A percentile compares a stretch with the other conserved stretches of the same genome.
Evolutionary conservation across 2,329 filamentous ascomycete species (phyloP).

Genomic region (Chalaropsis ovoidea): DNA sequence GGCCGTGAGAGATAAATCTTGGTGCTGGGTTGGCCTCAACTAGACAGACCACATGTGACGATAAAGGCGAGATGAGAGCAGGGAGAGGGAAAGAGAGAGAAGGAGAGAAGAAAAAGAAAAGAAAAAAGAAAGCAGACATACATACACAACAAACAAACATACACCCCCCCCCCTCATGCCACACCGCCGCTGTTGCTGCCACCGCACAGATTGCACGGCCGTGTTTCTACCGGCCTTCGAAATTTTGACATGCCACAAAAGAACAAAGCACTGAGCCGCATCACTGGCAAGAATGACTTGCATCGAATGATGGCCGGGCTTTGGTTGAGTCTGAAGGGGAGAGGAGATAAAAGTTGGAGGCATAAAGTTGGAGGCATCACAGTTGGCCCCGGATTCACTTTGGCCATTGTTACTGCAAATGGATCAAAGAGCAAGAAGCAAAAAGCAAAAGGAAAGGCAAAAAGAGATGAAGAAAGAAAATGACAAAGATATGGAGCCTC

Average conservation of each 20-base stretch:
- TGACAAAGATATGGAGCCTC: background rate
- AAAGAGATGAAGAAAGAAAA: too few relatives aligned
- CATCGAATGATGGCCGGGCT: background rate
- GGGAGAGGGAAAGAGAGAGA: background rate
- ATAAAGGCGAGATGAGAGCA: background rate
- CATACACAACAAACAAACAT: background rate
- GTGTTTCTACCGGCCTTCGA: background rate
- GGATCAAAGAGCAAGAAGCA: background rate
- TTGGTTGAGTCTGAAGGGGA: background rate
- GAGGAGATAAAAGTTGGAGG: background rate
- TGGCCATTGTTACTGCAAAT: background rate
- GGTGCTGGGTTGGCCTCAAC: conserved; percentile 1
- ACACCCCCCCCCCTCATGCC: background rate
- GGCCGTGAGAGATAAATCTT: background rate
- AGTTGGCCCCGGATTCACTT: background rate
- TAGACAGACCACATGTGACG: background rate
- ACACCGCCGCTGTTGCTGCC: background rate
- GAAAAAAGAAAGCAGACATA: background rate
- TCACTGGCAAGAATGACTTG: background rate
- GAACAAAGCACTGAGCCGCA: background rate
- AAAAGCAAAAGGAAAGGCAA: too few relatives aligned
- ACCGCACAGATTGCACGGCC: background rate
- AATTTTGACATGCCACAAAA: conserved; percentile 13
- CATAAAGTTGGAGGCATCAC: too few relatives aligned
- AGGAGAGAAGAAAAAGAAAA: background rate